A percentile compares a stretch with the other conserved stretches of the same genome.
phyloP scores from a whole-genome alignment of 2,329 filamentous ascomycete genomes.

The Penicillium paneum region DNA sequence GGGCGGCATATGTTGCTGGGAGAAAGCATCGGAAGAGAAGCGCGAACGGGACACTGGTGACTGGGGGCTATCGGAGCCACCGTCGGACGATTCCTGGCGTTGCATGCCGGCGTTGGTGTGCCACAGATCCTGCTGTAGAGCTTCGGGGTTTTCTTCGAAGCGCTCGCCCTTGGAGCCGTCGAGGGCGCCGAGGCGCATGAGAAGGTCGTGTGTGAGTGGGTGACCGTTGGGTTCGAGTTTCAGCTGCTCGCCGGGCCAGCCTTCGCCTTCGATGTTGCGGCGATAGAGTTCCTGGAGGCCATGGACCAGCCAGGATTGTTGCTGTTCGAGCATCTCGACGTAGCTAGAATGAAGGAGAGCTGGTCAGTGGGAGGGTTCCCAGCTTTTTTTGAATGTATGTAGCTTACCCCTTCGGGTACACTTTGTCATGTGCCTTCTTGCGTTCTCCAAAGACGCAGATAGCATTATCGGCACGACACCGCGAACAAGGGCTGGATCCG shows the following conservation, averaged over 20 bases:
- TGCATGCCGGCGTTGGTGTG: slow-evolving; percentile 53
- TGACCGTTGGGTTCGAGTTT: slow-evolving; percentile 52
- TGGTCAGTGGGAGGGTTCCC: slow-evolving; percentile 8
- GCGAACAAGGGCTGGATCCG: slow-evolving; percentile 58
- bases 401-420: slow-evolving; percentile 64
- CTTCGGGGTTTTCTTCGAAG: slow-evolving; percentile 58
- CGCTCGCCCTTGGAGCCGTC: slow-evolving; percentile 52
- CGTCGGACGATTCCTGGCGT: slow-evolving; percentile 55
- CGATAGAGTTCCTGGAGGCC: slow-evolving; percentile 61
- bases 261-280: slow-evolving; percentile 50
- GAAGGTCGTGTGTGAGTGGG: slow-evolving; percentile 62
- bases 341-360: slow-evolving; percentile 46
- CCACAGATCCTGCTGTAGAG: slow-evolving; percentile 55
- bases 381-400: not conserved
- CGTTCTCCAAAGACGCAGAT: slow-evolving; percentile 64
- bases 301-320: slow-evolving; percentile 60
- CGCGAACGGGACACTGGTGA: slow-evolving; percentile 34
- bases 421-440: slow-evolving; percentile 65
- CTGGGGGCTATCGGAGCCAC: slow-evolving; percentile 56
- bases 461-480: slow-evolving; percentile 62
- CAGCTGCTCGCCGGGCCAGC: slow-evolving; percentile 56
- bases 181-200: slow-evolving; percentile 57
- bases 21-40: slow-evolving; percentile 31
- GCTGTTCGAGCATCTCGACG: slow-evolving; percentile 65
- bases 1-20: slow-evolving; percentile 34